These are phyloP conservation scores for Yamadazyma jaroonii DNA, from an alignment of 1,139 yeast genomes.

Conservation along the genomic window DNA sequence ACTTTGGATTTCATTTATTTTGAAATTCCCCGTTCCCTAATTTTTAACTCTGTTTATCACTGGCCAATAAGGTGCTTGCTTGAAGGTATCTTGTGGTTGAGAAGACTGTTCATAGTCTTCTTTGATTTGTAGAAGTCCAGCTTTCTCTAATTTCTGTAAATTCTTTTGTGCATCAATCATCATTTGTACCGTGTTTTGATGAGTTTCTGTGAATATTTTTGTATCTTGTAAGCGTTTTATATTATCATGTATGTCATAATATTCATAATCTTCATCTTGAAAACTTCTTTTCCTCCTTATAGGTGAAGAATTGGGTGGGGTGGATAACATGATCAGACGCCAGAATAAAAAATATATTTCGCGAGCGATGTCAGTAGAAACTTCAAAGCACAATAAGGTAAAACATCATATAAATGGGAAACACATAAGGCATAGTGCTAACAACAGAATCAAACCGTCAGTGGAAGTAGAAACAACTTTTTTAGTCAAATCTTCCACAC, in stretches of 20 bases:
- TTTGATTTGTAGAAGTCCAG: slow-evolving; percentile 53
- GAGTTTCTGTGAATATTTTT: slow-evolving; percentile 30
- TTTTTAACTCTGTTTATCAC: slow-evolving; percentile 6
- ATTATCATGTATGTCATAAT: not conserved
- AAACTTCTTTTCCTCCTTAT: slow-evolving; percentile 9
- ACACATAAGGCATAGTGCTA: slow-evolving; percentile 48
- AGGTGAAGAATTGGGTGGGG: slow-evolving; percentile 11
- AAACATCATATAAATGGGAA: slow-evolving; percentile 20
- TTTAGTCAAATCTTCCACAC: slow-evolving; percentile 56
- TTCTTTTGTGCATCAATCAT: slow-evolving; percentile 26
- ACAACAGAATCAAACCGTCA: slow-evolving; percentile 25
- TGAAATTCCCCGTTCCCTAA: too few species aligned
- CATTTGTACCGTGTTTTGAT: slow-evolving; percentile 27
- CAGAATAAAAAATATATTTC: not conserved
- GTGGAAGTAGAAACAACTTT: slow-evolving; percentile 47
- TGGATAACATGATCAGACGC: slow-evolving; percentile 2
- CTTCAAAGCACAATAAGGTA: slow-evolving; percentile 3
- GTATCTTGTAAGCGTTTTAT: slow-evolving; percentile 23
- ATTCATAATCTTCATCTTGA: slow-evolving; percentile 8
- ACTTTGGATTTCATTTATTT: too few species aligned
- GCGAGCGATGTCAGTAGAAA: slow-evolving; percentile 1
- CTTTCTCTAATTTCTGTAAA: slow-evolving; percentile 9
- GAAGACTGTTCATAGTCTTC: too few species aligned
- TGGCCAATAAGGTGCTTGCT: slow-evolving; percentile 34
- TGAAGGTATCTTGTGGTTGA: slow-evolving; percentile 12